Percentiles rank a stretch among this genome's conserved stretches.
Evolutionary conservation across 371 early-diverging fungal genomes (phyloP).

Genomic region (Gilbertella persicaria): DNA sequence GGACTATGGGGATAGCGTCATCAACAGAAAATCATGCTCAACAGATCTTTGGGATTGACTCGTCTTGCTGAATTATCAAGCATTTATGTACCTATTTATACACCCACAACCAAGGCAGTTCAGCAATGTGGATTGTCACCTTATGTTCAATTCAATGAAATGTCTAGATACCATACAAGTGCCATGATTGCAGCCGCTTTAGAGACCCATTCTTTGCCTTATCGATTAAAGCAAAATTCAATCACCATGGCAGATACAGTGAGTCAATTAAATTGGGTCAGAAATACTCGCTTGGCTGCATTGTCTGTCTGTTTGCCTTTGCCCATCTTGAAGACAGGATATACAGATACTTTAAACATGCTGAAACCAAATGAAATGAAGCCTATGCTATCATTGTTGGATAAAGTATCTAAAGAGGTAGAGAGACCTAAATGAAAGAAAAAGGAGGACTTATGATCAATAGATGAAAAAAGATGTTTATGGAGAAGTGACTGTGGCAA

Average conservation of each 20-base stretch:
- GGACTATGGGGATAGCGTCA: too few species aligned
- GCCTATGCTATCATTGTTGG: conserved; percentile 15
- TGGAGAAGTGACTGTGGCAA: conserved; percentile 34
- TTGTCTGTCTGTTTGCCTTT: conserved; percentile 51
- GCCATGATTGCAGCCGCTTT: conserved; percentile 67
- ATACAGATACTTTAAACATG: conserved; percentile 14
- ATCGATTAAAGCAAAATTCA: conserved; percentile 45
- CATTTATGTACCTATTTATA: conserved; percentile 60
- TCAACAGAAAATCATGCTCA: conserved; percentile 41
- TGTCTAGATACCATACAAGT: conserved; percentile 64
- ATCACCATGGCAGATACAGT: conserved; percentile 44
- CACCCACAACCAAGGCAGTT: conserved; percentile 29
- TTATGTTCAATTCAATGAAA: conserved; percentile 31
- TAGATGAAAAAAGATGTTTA: conserved; percentile 19
- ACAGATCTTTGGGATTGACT: conserved; percentile 52
- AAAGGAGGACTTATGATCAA: conserved; percentile 1
- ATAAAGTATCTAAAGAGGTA: conserved; percentile 7
- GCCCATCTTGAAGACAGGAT: conserved; percentile 34
- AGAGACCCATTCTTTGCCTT: conserved; percentile 62
- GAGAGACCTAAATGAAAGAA: neutral
- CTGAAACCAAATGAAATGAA: conserved; percentile 3
- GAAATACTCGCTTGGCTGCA: conserved; percentile 46
- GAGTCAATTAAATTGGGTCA: conserved; percentile 49
- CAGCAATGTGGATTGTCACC: conserved; percentile 28
- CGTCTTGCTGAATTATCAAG: conserved; percentile 53